Percentiles rank a stretch among this genome's conserved stretches.
phyloP scores from a whole-genome alignment of 2,329 filamentous ascomycete genomes.

The Trichothecium sympodiale region DNA sequence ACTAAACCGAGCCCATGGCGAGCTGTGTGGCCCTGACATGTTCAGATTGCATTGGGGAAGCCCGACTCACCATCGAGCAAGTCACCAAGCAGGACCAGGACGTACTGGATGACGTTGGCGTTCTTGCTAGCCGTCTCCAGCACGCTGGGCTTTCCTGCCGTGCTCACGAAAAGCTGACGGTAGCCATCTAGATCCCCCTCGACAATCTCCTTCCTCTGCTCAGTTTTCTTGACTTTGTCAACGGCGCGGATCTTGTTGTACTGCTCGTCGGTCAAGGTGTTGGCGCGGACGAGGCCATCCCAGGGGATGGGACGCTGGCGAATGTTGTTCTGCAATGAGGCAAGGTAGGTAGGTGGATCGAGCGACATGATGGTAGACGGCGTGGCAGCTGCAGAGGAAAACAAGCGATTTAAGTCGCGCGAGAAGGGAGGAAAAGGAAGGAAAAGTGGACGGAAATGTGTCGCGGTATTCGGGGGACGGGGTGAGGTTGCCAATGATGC shows the following conservation, averaged over 20 bases:
- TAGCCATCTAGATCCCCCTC: constrained; percentile 74
- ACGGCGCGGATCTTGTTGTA: constrained; percentile 92
- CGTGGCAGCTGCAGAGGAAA: constrained; percentile 14
- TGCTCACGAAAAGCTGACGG: constrained; percentile 67
- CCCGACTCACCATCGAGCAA: constrained; percentile 63
- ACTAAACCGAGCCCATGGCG: too few relatives aligned
- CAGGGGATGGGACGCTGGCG: constrained; percentile 91
- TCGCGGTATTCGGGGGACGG: constrained; percentile 1
- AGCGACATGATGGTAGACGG: constrained; percentile 58
- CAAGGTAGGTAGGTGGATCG: constrained; percentile 77
- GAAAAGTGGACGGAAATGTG: not conserved
- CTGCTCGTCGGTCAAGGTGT: constrained; percentile 88
- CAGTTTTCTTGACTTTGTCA: constrained; percentile 81
- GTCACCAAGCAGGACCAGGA: constrained; percentile 80
- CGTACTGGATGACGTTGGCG: constrained; percentile 86
- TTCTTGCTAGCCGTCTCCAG: constrained; percentile 78
- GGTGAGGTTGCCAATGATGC: constrained; percentile 4
- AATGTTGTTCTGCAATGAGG: constrained; percentile 91
- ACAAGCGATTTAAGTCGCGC: not conserved
- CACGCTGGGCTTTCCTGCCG: constrained; percentile 57
- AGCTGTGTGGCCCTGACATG: too few relatives aligned
- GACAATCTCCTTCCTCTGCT: constrained; percentile 74
- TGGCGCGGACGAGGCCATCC: constrained; percentile 90
- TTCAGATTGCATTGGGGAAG: not conserved
- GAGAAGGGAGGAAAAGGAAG: not conserved